These are phyloP conservation scores for Aspergillus awamori DNA, from an alignment of 2,329 filamentous ascomycete genomes.

Conservation along the genomic window DNA sequence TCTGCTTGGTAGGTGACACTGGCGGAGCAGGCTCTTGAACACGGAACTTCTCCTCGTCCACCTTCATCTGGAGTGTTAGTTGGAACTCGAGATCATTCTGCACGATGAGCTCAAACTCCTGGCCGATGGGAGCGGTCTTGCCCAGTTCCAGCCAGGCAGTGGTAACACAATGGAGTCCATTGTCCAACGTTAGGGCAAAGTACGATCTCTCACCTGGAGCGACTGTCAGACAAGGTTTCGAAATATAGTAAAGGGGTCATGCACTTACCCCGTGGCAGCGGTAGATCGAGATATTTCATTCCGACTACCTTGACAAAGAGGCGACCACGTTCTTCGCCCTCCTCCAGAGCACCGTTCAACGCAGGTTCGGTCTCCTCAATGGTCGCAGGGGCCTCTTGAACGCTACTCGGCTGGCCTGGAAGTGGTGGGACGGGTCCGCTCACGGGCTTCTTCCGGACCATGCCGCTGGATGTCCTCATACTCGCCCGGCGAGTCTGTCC, in stretches of 20 bases:
- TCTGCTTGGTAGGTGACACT: conserved; percentile 67
- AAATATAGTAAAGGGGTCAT: neutral
- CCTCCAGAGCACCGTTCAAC: conserved; percentile 65
- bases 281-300: conserved; percentile 91
- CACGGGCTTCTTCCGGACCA: conserved; percentile 62
- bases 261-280: conserved; percentile 80
- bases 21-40: conserved; percentile 41
- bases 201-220: conserved; percentile 78
- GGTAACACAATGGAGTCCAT: conserved; percentile 95
- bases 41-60: conserved; percentile 74
- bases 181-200: conserved; percentile 97
- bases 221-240: conserved; percentile 27
- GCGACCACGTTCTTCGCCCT: conserved; percentile 83
- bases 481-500: conserved; percentile 71
- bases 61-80: conserved; percentile 91
- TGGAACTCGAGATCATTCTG: conserved; percentile 99
- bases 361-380: conserved; percentile 70
- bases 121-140: conserved; percentile 88
- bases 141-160: conserved; percentile 94
- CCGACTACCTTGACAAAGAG: conserved; percentile 99
- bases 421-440: conserved; percentile 75
- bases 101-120: conserved; percentile 97
- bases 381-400: conserved; percentile 62
- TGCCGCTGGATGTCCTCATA: conserved; percentile 60
- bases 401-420: conserved; percentile 84